Base-by-base conservation (phyloP, 169 alveolate species). In the Babesia ovata region DNA sequence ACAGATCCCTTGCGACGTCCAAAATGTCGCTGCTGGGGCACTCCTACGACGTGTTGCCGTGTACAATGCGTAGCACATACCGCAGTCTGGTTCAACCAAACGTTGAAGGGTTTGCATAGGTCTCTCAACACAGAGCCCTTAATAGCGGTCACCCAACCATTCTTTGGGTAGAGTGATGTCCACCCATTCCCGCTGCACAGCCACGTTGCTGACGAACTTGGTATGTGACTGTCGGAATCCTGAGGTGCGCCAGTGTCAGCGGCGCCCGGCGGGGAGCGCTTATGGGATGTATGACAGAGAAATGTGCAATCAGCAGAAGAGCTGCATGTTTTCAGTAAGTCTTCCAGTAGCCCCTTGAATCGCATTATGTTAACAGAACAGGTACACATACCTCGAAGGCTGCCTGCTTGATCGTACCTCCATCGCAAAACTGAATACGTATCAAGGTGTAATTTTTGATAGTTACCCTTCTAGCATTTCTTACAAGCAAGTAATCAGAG, bases 61-160 rank as follows among this genome's bases (percentile, higher is more conserved):
- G 14, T 45, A 14, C 33, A 39, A 62, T 16, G 17, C 24, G 7
- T 19, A 49, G 36, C 39, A 67, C 76, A 2, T 39, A 52, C 85
- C 57, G 87, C 87, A n/a, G 57, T 26, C 29, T 70, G 74, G 66
- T 78, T 78, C 67, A 78, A 67, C 61, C 65, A 48, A 4, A 78
- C 67, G 21, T 54, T 44, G 70, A 50, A 78, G 48, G 65, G 50
- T 22, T 60, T 70, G 81, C 72, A 65, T 61, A 70, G 59, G 17
- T 70, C 45, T 21, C 77, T 63, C 36, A 78, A 16, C 7, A 13
- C 57, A n/a, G 36, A 21, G 52, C 87, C 87, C 54, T 78, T 78
- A 33, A 78, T 69, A 14, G 75, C 87, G 33, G 87, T 78, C 9
- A 78, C 58, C 87, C 87, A 78, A n/a, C 87, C 87, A 24, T 78